Base-by-base conservation (phyloP, 495 filamentous ascomycete species). In the Annulohypoxylon stygium region DNA sequence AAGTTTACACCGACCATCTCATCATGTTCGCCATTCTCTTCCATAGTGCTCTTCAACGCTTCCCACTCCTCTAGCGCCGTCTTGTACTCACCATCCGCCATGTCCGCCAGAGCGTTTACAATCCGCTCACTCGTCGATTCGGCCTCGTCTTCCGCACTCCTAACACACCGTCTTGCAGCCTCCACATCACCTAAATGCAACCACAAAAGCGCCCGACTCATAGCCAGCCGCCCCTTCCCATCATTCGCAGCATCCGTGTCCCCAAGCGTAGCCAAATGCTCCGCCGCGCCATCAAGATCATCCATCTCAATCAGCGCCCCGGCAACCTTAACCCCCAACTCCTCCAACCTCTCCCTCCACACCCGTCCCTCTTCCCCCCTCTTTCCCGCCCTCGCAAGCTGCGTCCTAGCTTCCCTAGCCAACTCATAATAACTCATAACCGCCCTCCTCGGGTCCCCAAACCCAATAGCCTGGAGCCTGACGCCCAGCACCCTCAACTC, bases 271-370 rank as follows among this genome's bases (percentile, higher is more conserved):
- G 77, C 82, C 0, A 99, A 81, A 73, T 93, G 91, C 51, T 89
- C 79, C n/a, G 79, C 86, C 2, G 95, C 96, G 7, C 90, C 91
- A 59, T 89, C 88, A 2, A 95, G 75, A 78, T 98, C 94, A 6
- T 93, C 93, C 93, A 97, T 97, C 82, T 98, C 95, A 3, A 97
- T 86, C 60, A 98, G 77, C 30, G 91, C 90, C 75, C 93, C 93
- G 0, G 90, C 95, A 9, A 93, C 92, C 54, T 91, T 80, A 9
- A 97, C 78, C 0, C 95, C 95, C 0, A 97, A 81, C 60, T 97
- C 93, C 9, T 80, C 80, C 4, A 97, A 80, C 45, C 96, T 70
- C 1, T 79, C 79, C 71, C 84, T 86, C 96, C 95, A 98, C 43
- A 91, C 70, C 82, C 77, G 11, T 82, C 81, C 86, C 14, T 83